Conservation (phyloP, 2,329 filamentous ascomycete species). For the Nigrospora osmanthi region DNA sequence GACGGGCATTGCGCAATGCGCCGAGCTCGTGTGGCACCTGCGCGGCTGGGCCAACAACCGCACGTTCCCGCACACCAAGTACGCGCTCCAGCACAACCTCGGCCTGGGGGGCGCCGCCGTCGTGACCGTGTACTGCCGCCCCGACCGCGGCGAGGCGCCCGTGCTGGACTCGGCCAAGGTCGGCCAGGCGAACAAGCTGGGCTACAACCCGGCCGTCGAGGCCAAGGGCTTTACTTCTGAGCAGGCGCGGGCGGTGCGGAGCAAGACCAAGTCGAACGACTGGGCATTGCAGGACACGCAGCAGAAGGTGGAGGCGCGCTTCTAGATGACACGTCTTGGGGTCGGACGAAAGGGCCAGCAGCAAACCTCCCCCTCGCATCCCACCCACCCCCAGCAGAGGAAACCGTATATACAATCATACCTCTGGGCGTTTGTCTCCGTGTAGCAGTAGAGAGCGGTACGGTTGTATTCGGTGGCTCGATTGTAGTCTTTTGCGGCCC, state of each 20-base stretch:
- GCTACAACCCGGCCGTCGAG: slow-evolving; percentile 87
- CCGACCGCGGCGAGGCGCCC: slow-evolving; percentile 62
- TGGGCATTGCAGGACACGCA: slow-evolving; percentile 75
- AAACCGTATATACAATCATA: too few relatives aligned
- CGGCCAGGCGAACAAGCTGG: slow-evolving; percentile 59
- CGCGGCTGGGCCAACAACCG: slow-evolving; percentile 95
- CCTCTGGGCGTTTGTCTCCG: too few relatives aligned
- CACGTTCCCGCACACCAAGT: slow-evolving; percentile 56
- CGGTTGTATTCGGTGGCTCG: too few relatives aligned
- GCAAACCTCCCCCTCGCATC: too few relatives aligned
- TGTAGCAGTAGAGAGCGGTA: too few relatives aligned
- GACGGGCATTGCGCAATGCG: slow-evolving; percentile 90
- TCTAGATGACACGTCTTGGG: slow-evolving; percentile 28
- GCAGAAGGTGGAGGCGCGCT: slow-evolving; percentile 65
- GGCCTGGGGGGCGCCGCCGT: slow-evolving; percentile 87
- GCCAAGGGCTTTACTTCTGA: slow-evolving; percentile 80
- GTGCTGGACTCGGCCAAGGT: slow-evolving; percentile 56
- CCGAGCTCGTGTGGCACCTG: slow-evolving; percentile 91
- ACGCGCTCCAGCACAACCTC: slow-evolving; percentile 85
- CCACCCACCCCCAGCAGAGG: too few relatives aligned
- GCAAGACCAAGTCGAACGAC: slow-evolving; percentile 53
- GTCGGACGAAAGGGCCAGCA: too few relatives aligned
- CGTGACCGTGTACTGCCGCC: slow-evolving; percentile 79
- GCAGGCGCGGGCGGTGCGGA: slow-evolving; percentile 66
- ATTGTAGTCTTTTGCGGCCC: too few relatives aligned